Conservation (phyloP, 2,329 filamentous ascomycete genomes). For the Xylaria hypoxylon region DNA sequence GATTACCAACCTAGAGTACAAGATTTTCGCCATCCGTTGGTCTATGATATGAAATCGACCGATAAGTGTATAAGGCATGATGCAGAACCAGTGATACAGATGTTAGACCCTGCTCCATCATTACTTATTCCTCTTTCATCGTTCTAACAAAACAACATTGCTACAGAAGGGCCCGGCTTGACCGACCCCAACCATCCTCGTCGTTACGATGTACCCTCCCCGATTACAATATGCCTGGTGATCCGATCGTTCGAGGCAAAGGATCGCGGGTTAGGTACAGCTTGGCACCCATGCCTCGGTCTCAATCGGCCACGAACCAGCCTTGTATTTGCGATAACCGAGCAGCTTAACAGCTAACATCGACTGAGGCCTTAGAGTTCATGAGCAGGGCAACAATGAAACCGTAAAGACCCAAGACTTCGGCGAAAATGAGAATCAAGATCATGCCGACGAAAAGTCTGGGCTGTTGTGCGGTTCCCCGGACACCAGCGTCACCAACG, state of each 20-base stretch:
- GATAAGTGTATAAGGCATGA: conserved; percentile 46
- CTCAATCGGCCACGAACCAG: conserved; percentile 20
- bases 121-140: conserved; percentile 44
- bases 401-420: conserved; percentile 99
- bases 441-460: conserved; percentile 97
- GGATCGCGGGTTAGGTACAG: conserved; percentile 39
- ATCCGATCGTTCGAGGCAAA: conserved; percentile 32
- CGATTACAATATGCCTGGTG: conserved; percentile 27
- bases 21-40: conserved; percentile 47
- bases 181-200: conserved; percentile 31
- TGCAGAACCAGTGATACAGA: conserved; percentile 51
- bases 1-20: conserved; percentile 53
- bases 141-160: conserved; percentile 37
- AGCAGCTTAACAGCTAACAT: conserved; percentile 68
- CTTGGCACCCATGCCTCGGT: conserved; percentile 39
- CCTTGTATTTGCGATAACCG: neutral
- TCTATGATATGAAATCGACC: conserved; percentile 50
- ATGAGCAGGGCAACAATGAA: conserved; percentile 98
- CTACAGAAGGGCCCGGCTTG: conserved; percentile 22
- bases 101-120: conserved; percentile 45
- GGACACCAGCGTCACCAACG: conserved; percentile 88
- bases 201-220: conserved; percentile 35
- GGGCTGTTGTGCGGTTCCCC: conserved; percentile 85
- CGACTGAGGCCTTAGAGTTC: conserved; percentile 89
- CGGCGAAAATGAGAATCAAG: conserved; percentile 98